Evolutionary conservation across 371 early-diverging fungal genomes (phyloP).

Genomic region (Coemansia sp.): DNA sequence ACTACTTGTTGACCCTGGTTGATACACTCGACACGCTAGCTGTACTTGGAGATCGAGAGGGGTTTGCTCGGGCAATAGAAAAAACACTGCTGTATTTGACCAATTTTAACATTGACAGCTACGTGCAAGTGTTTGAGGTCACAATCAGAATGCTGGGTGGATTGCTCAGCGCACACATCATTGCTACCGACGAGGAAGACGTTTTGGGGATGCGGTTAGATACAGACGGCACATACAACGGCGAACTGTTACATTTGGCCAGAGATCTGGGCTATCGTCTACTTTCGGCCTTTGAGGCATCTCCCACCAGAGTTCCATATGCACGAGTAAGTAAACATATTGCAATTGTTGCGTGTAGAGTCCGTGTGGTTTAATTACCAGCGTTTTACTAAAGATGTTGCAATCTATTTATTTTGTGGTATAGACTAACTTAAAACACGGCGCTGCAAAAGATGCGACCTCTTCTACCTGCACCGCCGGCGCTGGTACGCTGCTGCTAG

Average conservation of each 20-base stretch:
- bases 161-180: slow-evolving; percentile 82
- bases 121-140: slow-evolving; percentile 93
- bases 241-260: slow-evolving; percentile 76
- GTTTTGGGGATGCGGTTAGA: slow-evolving; percentile 55
- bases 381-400: not conserved
- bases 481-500: slow-evolving; percentile 89
- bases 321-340: slow-evolving; percentile 55
- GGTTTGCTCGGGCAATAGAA: slow-evolving; percentile 72
- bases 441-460: slow-evolving; percentile 68
- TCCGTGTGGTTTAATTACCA: not conserved
- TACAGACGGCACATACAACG: slow-evolving; percentile 57
- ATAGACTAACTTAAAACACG: slow-evolving; percentile 65
- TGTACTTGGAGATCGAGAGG: slow-evolving; percentile 67
- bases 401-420: not conserved
- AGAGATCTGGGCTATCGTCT: slow-evolving; percentile 82
- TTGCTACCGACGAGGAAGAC: slow-evolving; percentile 68
- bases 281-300: slow-evolving; percentile 82
- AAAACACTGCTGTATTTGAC: slow-evolving; percentile 62
- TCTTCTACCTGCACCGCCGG: slow-evolving; percentile 89
- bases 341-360: not conserved
- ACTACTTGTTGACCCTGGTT: slow-evolving; percentile 86
- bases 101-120: slow-evolving; percentile 75
- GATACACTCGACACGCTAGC: slow-evolving; percentile 88
- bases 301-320: slow-evolving; percentile 84
- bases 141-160: slow-evolving; percentile 92